Conservation (phyloP, 257 asterid species). For the Scutellaria baicalensis region DNA sequence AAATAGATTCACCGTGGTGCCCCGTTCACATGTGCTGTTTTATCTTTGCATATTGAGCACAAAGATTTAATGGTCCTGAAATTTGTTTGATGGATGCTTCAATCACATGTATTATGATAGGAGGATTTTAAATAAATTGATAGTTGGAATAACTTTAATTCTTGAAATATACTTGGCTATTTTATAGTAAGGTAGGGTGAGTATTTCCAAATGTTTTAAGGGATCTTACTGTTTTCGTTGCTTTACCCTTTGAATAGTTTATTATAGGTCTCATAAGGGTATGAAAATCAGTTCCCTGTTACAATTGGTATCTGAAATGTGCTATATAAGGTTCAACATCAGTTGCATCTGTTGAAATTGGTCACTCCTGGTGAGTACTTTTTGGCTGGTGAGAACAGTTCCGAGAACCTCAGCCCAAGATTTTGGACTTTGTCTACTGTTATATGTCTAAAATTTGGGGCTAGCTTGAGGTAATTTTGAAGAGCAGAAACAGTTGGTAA, state of each 20-base stretch:
- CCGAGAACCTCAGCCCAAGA: background rate
- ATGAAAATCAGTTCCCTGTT: background rate
- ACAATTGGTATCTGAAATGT: background rate
- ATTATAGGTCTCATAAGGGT: background rate
- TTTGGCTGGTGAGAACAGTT: background rate
- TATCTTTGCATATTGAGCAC: background rate
- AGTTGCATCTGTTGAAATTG: background rate
- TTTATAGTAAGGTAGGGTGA: background rate
- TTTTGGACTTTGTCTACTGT: background rate
- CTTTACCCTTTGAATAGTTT: background rate
- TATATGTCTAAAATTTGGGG: background rate
- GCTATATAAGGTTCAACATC: background rate
- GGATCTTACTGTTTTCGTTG: background rate
- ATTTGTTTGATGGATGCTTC: conserved; percentile 1
- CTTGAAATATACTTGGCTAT: background rate
- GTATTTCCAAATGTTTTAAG: background rate
- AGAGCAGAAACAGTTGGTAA: background rate
- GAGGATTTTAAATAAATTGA: background rate
- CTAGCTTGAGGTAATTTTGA: background rate
- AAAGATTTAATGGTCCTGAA: background rate
- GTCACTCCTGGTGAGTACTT: background rate
- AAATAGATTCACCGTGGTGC: background rate
- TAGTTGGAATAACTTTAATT: background rate
- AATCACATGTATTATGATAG: background rate
- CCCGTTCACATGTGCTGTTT: too few relatives aligned